Conservation (phyloP, 1,139 yeast genomes). For the Kazachstania sp. region DNA sequence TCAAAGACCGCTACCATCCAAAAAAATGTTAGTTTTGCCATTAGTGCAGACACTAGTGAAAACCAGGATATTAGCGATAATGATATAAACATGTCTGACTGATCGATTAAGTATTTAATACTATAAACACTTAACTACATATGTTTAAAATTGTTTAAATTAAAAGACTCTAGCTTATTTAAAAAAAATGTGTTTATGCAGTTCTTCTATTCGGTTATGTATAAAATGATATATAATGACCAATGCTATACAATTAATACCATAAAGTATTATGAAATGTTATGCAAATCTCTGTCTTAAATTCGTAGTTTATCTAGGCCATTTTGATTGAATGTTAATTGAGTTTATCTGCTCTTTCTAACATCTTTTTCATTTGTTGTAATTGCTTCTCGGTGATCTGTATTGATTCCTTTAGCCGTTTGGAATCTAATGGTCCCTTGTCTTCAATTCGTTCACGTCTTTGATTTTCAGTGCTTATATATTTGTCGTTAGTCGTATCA, state of each 20-base stretch:
- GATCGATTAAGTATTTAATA: background rate
- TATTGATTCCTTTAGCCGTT: constrained; percentile 45
- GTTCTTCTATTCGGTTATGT: too few species aligned
- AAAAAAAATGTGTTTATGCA: too few species aligned
- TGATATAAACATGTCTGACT: background rate
- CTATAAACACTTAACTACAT: background rate
- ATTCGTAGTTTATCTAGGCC: background rate
- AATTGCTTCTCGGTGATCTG: constrained; percentile 46
- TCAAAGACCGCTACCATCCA: background rate
- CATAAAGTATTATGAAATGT: too few species aligned
- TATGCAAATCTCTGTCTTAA: background rate
- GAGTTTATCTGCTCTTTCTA: constrained; percentile 5
- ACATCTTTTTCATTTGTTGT: constrained; percentile 32
- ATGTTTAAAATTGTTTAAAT: background rate
- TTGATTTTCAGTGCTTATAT: background rate
- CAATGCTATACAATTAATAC: too few species aligned
- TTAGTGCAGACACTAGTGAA: constrained; percentile 12
- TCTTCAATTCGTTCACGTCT: constrained; percentile 3
- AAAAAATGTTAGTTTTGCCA: constrained; percentile 17
- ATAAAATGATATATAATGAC: too few species aligned
- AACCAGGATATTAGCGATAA: constrained; percentile 3
- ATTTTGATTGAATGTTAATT: too few species aligned
- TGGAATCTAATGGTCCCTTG: constrained; percentile 15
- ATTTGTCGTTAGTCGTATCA: background rate
- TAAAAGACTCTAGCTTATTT: too few species aligned